These are phyloP conservation scores for Paramarasmius palmivorus DNA, from an alignment of 1,284 basidiomycete species.

Conservation along the genomic window DNA sequence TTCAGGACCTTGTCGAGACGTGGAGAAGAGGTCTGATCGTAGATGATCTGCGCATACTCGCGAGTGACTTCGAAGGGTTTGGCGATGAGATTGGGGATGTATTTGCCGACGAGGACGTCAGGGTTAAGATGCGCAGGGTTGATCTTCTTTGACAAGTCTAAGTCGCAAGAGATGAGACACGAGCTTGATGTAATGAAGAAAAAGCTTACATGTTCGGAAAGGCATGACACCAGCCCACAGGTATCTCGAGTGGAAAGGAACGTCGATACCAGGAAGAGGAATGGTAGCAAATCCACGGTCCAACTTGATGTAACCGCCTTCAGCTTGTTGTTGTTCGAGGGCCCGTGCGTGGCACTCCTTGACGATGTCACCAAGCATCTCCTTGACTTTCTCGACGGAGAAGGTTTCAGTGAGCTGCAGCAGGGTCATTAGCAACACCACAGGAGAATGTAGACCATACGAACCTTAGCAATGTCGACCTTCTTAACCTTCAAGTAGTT, in stretches of 20 bases:
- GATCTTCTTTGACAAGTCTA: conserved; percentile 98
- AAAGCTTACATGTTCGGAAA: conserved; percentile 83
- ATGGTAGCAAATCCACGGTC: conserved; percentile 97
- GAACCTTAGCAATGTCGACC: conserved; percentile 93
- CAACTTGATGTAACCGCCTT: conserved; percentile 92
- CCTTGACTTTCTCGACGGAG: conserved; percentile 86
- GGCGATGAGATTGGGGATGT: conserved; percentile 97
- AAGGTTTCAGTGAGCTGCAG: conserved; percentile 80
- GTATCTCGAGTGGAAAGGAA: conserved; percentile 98
- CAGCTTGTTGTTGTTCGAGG: conserved; percentile 76
- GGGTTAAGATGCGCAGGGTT: conserved; percentile 89
- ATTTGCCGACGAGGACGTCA: conserved; percentile 90
- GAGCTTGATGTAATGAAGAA: conserved; percentile 13
- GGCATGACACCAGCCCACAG: conserved; percentile 98
- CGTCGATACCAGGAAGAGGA: conserved; percentile 95
- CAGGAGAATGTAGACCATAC: conserved; percentile 4
- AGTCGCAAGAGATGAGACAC: conserved; percentile 18
- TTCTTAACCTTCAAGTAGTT: conserved; percentile 98
- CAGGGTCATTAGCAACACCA: conserved; percentile 10
- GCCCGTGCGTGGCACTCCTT: conserved; percentile 81
- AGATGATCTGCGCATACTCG: conserved; percentile 92
- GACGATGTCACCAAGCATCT: conserved; percentile 91
- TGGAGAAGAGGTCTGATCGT: conserved; percentile 92
- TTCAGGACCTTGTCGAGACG: conserved; percentile 91
- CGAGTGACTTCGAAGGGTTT: conserved; percentile 91